Evolutionary conservation across 495 filamentous ascomycete genomes (phyloP), one percentile per base, ranked within the genome.

Genomic region (Xylaria nigripes): DNA sequence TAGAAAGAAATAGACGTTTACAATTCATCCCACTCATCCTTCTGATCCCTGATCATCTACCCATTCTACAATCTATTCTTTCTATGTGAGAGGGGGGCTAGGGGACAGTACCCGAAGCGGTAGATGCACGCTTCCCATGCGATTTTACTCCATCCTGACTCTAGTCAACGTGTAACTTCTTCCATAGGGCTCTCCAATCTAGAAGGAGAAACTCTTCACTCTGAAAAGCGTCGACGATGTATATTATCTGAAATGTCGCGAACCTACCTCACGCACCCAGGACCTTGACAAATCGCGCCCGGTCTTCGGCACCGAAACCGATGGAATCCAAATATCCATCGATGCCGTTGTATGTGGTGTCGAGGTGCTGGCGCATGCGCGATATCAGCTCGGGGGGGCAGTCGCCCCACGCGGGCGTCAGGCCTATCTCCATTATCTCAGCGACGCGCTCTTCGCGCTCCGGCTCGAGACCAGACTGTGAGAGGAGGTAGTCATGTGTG

Each of bases 401-500:
- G 24, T 72, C 73, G 3, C 79, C 84, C 74, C 88, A 95, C 0
- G 81, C 79, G 41, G 84, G 80, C 0, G 78, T 70, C 21, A 95
- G 65, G 0, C 89, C 86, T 46, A 92, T 76, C 22, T 75, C 71
- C 9, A 71, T 58, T 50, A 93, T 84, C 71, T 93, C 89, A 45
- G 68, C 68, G 56, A 91, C 65, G 40, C 86, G 75, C 61, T 76
- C 71, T 46, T 82, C 78, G 52, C 72, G 74, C 64, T 89, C 84
- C 12, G 76, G 67, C 18, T 71, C 61, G 4, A 91, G 69, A 5
- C 71, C 66, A 60, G 82, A 80, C 25, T 80, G 83, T 9, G 76
- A 74, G 18, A 81, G 64, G 24, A 63, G 44, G 66, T 92, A 94
- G 66, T 93, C 90, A 49, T 80, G 63, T 12, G 68, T 62, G 15